A percentile compares a stretch with the other conserved stretches of the same genome.
Conservation (phyloP, 306 rosid species). For the peach (Prunus persica) region Prunus_persica_NCBIv2 NC_034012.1:1066001-1066500, state of each 20-base stretch:
- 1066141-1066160: conserved; percentile 91
- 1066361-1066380: conserved; percentile 83
- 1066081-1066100: conserved; percentile 92
- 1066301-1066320: conserved; percentile 93
- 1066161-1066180: conserved; percentile 75
- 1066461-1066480: conserved; percentile 76
- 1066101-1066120: conserved; percentile 96
- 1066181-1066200: conserved; percentile 85
- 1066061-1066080: conserved; percentile 91
- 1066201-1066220: conserved; percentile 98
- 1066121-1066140: conserved; percentile 66
- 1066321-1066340: conserved; percentile 87
- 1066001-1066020: conserved; percentile 83
- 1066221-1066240: conserved; percentile 82
- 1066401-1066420: conserved; percentile 89
- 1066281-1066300: conserved; percentile 85
- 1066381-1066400: conserved; percentile 84
- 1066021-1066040: conserved; percentile 95
- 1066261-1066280: conserved; percentile 97
- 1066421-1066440: conserved; percentile 73
- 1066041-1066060: conserved; percentile 88
- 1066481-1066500: conserved; percentile 75
- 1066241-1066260: conserved; percentile 74
- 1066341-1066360: conserved; percentile 89
- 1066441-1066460: conserved; percentile 92